Percentiles rank a stretch among this genome's conserved stretches.
phyloP scores from a whole-genome alignment of 2,329 filamentous ascomycete genomes.

The Cylindrodendrum hubeiense region DNA sequence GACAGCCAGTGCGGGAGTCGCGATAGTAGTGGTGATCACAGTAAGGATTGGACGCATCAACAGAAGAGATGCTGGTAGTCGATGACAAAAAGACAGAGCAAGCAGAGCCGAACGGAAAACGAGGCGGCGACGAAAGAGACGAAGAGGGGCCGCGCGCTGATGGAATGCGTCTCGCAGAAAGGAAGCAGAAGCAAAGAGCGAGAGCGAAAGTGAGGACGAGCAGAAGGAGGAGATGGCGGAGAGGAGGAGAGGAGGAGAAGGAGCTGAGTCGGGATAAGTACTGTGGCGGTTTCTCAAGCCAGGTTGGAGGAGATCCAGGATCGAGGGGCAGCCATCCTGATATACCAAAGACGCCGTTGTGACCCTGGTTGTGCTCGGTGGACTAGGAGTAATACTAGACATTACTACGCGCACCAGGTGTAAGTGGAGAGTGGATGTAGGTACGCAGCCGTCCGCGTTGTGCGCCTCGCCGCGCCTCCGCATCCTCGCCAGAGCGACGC shows the following conservation, averaged over 20 bases:
- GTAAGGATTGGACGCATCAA: constrained; percentile 22
- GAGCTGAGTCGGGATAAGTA: background rate
- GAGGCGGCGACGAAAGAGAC: background rate
- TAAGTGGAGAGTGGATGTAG: constrained; percentile 20
- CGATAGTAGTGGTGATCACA: background rate
- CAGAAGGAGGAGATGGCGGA: background rate
- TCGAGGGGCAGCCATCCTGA: constrained; percentile 12
- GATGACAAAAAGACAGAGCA: background rate
- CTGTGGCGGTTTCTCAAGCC: background rate
- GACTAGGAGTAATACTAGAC: no score
- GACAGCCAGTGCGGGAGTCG: background rate
- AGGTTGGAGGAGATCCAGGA: background rate
- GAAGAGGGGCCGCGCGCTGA: no score
- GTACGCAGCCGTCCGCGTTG: background rate
- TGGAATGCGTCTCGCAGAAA: background rate
- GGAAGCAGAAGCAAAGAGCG: background rate
- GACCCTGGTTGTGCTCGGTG: no score
- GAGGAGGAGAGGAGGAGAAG: background rate
- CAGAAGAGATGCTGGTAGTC: background rate
- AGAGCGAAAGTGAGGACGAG: background rate
- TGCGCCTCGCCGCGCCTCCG: background rate
- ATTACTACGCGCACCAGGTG: background rate
- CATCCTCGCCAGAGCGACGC: no score
- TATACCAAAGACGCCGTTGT: background rate
- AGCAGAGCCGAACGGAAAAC: background rate